Percentiles rank a stretch among this genome's conserved stretches.
These are phyloP conservation scores for Pseudohalonectria lignicola DNA, from an alignment of 2,329 filamentous ascomycete genomes.

Conservation along the genomic window DNA sequence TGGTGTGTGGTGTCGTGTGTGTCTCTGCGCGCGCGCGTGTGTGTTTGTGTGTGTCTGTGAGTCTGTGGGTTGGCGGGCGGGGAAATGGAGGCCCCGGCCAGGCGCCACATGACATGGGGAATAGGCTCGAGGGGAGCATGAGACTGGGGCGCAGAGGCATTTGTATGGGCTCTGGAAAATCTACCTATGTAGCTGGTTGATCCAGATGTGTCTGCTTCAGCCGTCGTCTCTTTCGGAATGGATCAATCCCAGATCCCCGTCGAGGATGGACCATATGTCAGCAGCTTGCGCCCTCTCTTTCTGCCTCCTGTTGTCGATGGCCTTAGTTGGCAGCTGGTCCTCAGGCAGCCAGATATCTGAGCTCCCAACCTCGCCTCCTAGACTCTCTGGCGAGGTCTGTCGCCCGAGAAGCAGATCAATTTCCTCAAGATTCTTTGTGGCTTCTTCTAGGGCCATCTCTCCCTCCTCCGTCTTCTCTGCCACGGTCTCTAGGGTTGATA, in stretches of 20 bases:
- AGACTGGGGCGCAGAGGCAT: no score
- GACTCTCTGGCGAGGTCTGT: constrained; percentile 2
- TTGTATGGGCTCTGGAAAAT: no score
- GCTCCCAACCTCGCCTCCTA: constrained; percentile 15
- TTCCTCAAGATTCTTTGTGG: constrained; percentile 36
- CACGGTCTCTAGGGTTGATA: constrained; percentile 44
- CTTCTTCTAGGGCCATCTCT: constrained; percentile 41
- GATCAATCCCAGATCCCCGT: constrained; percentile 43
- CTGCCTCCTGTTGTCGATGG: neutral
- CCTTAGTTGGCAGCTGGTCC: constrained; percentile 8
- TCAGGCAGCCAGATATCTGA: constrained; percentile 25
- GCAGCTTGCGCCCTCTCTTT: constrained; percentile 8
- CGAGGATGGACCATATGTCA: constrained; percentile 34
- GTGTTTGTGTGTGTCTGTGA: constrained; percentile 1
- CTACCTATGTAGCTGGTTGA: no score
- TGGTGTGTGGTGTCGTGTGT: no score
- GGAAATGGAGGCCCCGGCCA: no score
- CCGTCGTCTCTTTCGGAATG: no score
- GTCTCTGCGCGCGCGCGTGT: no score
- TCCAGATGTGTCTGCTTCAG: no score
- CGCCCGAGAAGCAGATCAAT: constrained; percentile 36
- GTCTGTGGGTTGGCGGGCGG: no score
- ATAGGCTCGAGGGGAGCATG: no score
- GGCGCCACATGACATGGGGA: no score
- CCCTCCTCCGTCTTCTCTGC: constrained; percentile 50